Base-by-base conservation (phyloP, 352 stramenopile species). In the Nothophytophthora sp. region DNA sequence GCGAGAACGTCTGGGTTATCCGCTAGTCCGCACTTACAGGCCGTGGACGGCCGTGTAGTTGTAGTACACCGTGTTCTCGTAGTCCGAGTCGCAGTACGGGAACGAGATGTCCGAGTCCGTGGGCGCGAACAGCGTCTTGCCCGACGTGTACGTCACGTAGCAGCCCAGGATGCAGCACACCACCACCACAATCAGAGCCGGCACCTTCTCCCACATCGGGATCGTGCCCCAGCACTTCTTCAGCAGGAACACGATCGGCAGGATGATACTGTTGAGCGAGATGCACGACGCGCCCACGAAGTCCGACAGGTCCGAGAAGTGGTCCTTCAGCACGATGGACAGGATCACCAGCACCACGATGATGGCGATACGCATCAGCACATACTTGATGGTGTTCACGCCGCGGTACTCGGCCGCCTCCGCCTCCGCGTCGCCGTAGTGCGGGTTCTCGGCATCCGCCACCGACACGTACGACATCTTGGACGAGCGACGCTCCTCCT, bases 251-350 rank as follows among this genome's bases (percentile, higher is more conserved):
- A 70, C 36, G 9, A 76, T 74, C 11, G 75, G 75, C 22, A 86
- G 50, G 32, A 83, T 74, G 25, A 83, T 81, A 58, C 71, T 83
- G 65, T 72, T 73, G 12, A 77, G 47, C 5, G 71, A 67, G 19
- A 78, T 75, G 50, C 61, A 61, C 13, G 69, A 86, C 2, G 75
- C 68, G 15, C 75, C 75, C 27, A 81, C 60, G 20, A 86, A 83
- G 57, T 83, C 75, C 16, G 61, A 66, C 20, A 86, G 50, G 47
- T 82, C 74, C 13, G 61, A 49, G 42, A 86, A 81, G 34, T 79
- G 60, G 48, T 68, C 53, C 32, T 36, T 59, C 25, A 63, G 22
- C 25, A 63, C 36, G 15, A 68, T 60, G 5, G 60, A 68, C 22
- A 64, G 32, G n/a, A 60, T 44, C 4, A 68, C 60, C 29, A 68